Conservation (phyloP, 495 filamentous ascomycete species). For the Articulospora tetracladia region DNA sequence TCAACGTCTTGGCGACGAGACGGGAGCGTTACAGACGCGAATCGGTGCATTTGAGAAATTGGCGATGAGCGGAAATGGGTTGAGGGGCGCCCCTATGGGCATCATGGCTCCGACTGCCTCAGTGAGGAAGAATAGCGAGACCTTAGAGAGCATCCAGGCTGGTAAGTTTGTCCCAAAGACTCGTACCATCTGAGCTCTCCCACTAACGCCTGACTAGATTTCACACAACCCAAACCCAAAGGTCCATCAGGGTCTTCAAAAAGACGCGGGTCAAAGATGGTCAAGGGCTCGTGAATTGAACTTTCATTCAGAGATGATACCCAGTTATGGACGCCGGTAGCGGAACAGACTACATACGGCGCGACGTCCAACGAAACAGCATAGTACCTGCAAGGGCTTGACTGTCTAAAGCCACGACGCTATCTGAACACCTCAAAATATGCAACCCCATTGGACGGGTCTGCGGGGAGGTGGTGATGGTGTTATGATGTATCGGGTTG, state of each 20-base stretch:
- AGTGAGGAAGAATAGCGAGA: constrained; percentile 1
- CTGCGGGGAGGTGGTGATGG: not conserved
- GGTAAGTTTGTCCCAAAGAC: constrained; percentile 1
- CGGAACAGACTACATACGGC: too few relatives aligned
- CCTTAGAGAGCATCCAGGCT: constrained; percentile 8
- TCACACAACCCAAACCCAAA: constrained; percentile 11
- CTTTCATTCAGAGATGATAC: not conserved
- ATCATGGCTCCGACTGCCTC: not conserved
- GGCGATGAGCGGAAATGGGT: constrained; percentile 10
- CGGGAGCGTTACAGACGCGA: constrained; percentile 3
- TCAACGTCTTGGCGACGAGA: constrained; percentile 9
- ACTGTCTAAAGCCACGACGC: not conserved
- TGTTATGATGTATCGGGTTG: not conserved
- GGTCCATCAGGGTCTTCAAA: not conserved
- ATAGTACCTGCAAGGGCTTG: not conserved
- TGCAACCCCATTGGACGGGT: not conserved
- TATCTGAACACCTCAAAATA: not conserved
- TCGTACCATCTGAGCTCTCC: not conserved
- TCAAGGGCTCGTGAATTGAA: not conserved
- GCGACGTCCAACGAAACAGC: not conserved
- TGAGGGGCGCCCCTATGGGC: not conserved
- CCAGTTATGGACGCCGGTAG: too few relatives aligned
- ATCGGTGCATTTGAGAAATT: constrained; percentile 18
- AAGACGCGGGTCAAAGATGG: constrained; percentile 3
- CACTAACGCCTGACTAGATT: constrained; percentile 7